Percentiles rank a stretch among this genome's conserved stretches.
These are phyloP conservation scores for Liriodendron chinense DNA, from an alignment of 164 flowering plant species.

Conservation along the genomic window DNA sequence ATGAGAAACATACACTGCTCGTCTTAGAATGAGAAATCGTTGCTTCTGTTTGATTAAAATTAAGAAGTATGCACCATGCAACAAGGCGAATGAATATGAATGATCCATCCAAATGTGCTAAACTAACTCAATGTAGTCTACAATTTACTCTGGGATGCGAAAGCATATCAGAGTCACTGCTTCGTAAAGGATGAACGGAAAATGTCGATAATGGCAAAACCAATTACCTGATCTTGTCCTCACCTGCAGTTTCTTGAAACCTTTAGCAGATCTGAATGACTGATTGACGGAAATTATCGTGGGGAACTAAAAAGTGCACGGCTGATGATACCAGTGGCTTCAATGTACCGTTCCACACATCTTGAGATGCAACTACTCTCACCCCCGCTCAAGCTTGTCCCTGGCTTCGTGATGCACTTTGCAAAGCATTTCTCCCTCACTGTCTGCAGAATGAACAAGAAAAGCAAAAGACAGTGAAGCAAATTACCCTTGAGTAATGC, in stretches of 20 bases:
- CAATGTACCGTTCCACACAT: conserved; percentile 94
- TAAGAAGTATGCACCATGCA: too few relatives aligned
- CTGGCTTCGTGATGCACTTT: conserved; percentile 91
- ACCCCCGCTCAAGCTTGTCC: conserved; percentile 82
- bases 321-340: conserved; percentile 87
- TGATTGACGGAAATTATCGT: conserved; percentile 26
- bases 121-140: neutral
- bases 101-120: too few relatives aligned
- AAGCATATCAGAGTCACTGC: neutral
- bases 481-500: too few relatives aligned
- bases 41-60: too few relatives aligned
- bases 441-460: conserved; percentile 43
- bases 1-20: too few relatives aligned
- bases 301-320: conserved; percentile 55
- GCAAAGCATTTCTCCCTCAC: conserved; percentile 84
- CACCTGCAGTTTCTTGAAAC: neutral
- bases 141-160: neutral
- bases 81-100: too few relatives aligned
- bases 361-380: conserved; percentile 94
- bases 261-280: neutral
- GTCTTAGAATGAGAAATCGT: too few relatives aligned
- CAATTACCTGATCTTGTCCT: neutral
- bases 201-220: neutral
- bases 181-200: neutral
- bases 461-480: too few relatives aligned